These are phyloP conservation scores for Rubroboletus satanas DNA, from an alignment of 768 basidiomycete species.

Conservation along the genomic window DNA sequence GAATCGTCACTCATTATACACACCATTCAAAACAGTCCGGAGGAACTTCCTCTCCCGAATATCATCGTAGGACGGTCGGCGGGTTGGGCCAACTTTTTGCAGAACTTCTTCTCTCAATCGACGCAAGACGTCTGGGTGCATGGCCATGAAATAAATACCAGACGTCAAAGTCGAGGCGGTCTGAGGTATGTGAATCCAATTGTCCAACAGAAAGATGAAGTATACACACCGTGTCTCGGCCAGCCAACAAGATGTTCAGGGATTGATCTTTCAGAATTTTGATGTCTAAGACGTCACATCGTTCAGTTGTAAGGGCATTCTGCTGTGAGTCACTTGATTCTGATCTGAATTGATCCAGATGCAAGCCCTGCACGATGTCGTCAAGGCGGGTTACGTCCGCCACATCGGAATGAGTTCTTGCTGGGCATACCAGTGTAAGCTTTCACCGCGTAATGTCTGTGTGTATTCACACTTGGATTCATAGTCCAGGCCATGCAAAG, in stretches of 20 bases:
- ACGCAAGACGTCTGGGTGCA: conserved; percentile 40
- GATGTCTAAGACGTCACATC: conserved; percentile 17
- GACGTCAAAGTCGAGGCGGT: conserved; percentile 44
- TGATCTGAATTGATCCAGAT: conserved; percentile 24
- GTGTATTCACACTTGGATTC: conserved; percentile 3
- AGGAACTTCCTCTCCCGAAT: conserved; percentile 43
- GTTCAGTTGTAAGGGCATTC: neutral
- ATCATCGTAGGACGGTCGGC: conserved; percentile 39
- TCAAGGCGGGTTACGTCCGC: conserved; percentile 45
- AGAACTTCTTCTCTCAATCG: conserved; percentile 44
- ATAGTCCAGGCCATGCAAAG: conserved; percentile 41
- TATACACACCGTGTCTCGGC: conserved; percentile 39
- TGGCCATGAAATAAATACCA: conserved; percentile 43
- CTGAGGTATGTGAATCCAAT: conserved; percentile 21
- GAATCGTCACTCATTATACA: neutral
- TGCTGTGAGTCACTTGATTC: neutral
- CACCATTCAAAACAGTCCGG: conserved; percentile 43
- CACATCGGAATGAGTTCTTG: conserved; percentile 46
- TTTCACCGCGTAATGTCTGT: neutral
- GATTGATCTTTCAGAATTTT: conserved; percentile 40
- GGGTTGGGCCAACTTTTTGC: conserved; percentile 32
- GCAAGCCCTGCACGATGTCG: conserved; percentile 50
- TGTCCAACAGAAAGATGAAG: neutral
- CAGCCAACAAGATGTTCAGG: conserved; percentile 43
- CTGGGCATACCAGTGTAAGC: conserved; percentile 39